Conservation (phyloP, 495 filamentous ascomycete species). For the Xylaria palmicola region DNA sequence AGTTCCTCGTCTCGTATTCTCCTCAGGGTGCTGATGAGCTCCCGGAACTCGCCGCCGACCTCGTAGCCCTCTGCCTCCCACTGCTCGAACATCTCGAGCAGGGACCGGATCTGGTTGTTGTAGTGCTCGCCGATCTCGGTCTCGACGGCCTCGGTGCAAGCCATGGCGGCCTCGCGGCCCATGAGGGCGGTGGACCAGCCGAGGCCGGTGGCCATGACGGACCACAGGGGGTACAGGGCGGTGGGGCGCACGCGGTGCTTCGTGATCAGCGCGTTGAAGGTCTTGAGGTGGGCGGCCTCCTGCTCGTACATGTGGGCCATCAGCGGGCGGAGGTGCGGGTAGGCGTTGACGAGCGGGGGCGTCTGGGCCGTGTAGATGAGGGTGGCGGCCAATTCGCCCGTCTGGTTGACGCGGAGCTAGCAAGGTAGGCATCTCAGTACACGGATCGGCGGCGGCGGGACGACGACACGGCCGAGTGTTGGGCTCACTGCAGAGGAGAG, state of each 20-base stretch:
- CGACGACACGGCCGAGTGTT: background rate
- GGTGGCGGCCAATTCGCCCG: slow-evolving; percentile 82
- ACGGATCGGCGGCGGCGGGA: background rate
- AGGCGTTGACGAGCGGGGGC: slow-evolving; percentile 66
- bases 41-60: slow-evolving; percentile 73
- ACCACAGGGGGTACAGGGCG: slow-evolving; percentile 90
- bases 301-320: slow-evolving; percentile 99
- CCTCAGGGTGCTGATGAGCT: slow-evolving; percentile 70
- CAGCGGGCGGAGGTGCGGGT: slow-evolving; percentile 82
- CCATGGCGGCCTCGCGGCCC: slow-evolving; percentile 95
- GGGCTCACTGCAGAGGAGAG: slow-evolving; percentile 69
- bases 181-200: slow-evolving; percentile 89
- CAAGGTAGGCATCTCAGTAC: slow-evolving; percentile 10
- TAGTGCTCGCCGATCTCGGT: slow-evolving; percentile 97
- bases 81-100: slow-evolving; percentile 77
- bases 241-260: slow-evolving; percentile 92
- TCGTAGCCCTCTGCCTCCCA: slow-evolving; percentile 66
- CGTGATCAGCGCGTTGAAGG: slow-evolving; percentile 81
- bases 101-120: slow-evolving; percentile 80
- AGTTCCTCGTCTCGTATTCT: slow-evolving; percentile 93
- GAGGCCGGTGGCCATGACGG: slow-evolving; percentile 74
- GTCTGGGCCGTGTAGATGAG: slow-evolving; percentile 83
- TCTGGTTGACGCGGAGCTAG: slow-evolving; percentile 81
- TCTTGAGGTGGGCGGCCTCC: slow-evolving; percentile 80
- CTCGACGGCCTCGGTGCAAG: slow-evolving; percentile 97